These are phyloP conservation scores for Talaromyces sp. DNA, from an alignment of 2,329 filamentous ascomycete genomes.

Conservation along the genomic window DNA sequence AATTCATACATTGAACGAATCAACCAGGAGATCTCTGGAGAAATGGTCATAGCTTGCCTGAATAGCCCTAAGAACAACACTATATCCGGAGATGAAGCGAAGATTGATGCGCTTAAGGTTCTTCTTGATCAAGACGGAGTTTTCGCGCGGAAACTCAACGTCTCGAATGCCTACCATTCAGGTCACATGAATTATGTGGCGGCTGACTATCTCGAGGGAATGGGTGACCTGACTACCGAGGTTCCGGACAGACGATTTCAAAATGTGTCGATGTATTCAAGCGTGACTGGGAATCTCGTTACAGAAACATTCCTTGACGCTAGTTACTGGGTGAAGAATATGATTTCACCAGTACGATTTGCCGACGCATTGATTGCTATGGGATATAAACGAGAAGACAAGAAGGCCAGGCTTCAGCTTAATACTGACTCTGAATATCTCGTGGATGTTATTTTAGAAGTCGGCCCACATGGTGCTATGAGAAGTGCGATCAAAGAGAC, in stretches of 20 bases:
- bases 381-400: constrained; percentile 8
- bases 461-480: constrained; percentile 33
- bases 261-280: constrained; percentile 26
- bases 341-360: constrained; percentile 32
- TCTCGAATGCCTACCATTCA: constrained; percentile 33
- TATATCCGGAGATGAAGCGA: constrained; percentile 26
- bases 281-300: constrained; percentile 25
- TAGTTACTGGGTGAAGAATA: constrained; percentile 33
- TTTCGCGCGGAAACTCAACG: constrained; percentile 31
- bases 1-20: constrained; percentile 23
- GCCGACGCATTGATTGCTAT: constrained; percentile 23
- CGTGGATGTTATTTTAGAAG: constrained; percentile 28
- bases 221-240: constrained; percentile 22
- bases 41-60: constrained; percentile 28
- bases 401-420: constrained; percentile 8
- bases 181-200: constrained; percentile 27
- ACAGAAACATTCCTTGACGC: constrained; percentile 17
- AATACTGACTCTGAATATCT: constrained; percentile 4
- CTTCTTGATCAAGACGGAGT: constrained; percentile 23
- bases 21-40: constrained; percentile 17
- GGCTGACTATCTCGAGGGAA: constrained; percentile 25
- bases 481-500: constrained; percentile 30
- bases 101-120: constrained; percentile 26
- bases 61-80: constrained; percentile 31
- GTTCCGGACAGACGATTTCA: constrained; percentile 18